Evolutionary conservation across 495 filamentous ascomycete species (phyloP).

Genomic region (Xylaria sp.): DNA sequence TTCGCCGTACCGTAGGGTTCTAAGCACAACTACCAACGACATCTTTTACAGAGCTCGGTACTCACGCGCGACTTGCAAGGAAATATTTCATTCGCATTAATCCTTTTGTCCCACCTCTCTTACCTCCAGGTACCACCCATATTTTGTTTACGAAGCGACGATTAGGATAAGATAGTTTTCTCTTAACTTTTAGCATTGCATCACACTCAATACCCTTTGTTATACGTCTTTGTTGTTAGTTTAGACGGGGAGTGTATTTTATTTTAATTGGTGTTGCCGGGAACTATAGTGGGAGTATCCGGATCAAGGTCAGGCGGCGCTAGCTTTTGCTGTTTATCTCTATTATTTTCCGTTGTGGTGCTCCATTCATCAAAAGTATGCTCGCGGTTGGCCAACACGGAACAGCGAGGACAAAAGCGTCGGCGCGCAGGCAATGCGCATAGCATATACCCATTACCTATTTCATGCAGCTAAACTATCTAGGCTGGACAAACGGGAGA

Average conservation of each 20-base stretch:
- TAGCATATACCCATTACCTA: neutral
- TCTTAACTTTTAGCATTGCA: slow-evolving; percentile 8
- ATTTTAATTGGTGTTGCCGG: neutral
- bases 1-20: slow-evolving; percentile 25
- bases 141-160: slow-evolving; percentile 9
- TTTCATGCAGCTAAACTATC: neutral
- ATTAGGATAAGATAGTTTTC: slow-evolving; percentile 3
- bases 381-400: neutral
- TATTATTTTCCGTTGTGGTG: neutral
- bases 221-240: neutral
- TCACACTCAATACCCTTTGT: slow-evolving; percentile 20
- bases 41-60: no score
- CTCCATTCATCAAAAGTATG: neutral
- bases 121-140: neutral
- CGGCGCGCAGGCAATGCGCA: neutral
- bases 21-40: neutral
- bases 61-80: neutral
- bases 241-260: neutral
- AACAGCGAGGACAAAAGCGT: neutral
- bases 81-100: neutral
- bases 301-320: neutral
- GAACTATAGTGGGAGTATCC: neutral
- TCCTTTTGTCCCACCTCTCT: neutral
- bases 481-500: neutral
- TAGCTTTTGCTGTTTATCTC: neutral